Conservation (phyloP, 2,329 filamentous ascomycete species). For the Sclerotinia spermophila region DNA sequence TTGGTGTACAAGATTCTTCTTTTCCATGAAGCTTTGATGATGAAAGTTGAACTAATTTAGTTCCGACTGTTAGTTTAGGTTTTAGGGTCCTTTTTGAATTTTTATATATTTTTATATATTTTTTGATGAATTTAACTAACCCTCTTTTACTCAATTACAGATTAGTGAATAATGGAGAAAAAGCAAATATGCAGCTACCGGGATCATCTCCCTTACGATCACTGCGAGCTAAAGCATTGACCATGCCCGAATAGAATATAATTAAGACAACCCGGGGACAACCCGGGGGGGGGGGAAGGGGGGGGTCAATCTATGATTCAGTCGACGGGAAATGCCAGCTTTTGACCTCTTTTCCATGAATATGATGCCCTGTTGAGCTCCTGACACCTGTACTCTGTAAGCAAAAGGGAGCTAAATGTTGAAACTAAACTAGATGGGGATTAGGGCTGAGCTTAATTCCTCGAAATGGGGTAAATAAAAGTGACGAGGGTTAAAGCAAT, state of each 20-base stretch:
- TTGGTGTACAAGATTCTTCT: slow-evolving; percentile 14
- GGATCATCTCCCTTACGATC: neutral
- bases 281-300: neutral
- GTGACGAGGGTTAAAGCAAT: neutral
- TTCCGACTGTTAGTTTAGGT: neutral
- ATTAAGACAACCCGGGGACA: neutral
- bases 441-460: slow-evolving; percentile 14
- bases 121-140: neutral
- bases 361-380: neutral
- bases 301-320: neutral
- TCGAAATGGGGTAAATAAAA: neutral
- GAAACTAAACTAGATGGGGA: neutral
- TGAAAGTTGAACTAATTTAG: slow-evolving; percentile 5
- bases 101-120: neutral
- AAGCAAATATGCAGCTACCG: slow-evolving; percentile 9
- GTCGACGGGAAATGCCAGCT: neutral
- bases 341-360: too few relatives aligned
- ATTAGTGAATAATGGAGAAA: slow-evolving; percentile 18
- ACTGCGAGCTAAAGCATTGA: neutral
- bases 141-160: neutral
- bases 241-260: neutral
- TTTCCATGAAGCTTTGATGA: slow-evolving; percentile 17
- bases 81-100: neutral
- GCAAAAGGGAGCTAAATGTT: neutral
- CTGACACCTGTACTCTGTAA: neutral